phyloP scores from a whole-genome alignment of 1,139 yeast genomes.

The Geotrichum macrosporum region DNA sequence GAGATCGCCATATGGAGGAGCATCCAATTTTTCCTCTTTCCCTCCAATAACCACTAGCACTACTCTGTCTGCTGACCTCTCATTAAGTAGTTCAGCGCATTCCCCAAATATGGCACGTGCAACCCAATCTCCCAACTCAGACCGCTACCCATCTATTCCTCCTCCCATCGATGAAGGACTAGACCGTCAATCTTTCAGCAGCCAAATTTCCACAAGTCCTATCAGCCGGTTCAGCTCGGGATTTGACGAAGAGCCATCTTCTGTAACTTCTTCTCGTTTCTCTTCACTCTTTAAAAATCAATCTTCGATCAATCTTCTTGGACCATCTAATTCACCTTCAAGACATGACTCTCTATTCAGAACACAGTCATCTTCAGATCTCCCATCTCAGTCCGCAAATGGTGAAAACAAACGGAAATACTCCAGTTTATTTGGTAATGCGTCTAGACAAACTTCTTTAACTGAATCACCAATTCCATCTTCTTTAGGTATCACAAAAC shows the following conservation, averaged over 20 bases:
- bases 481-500: background rate
- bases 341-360: slow-evolving; percentile 10
- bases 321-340: background rate
- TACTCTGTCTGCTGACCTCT: too few species aligned
- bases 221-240: background rate
- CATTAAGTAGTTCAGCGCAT: too few species aligned
- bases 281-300: slow-evolving; percentile 7
- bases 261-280: background rate
- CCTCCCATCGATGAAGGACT: too few species aligned
- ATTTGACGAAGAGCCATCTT: background rate
- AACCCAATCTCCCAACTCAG: too few species aligned
- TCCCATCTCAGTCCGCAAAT: slow-evolving; percentile 1
- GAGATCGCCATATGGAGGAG: too few species aligned
- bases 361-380: slow-evolving; percentile 14
- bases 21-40: too few species aligned
- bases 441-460: background rate
- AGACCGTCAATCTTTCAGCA: too few species aligned
- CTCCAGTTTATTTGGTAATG: background rate
- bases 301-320: slow-evolving; percentile 1
- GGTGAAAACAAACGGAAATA: slow-evolving; percentile 4
- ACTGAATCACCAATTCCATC: background rate
- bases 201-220: background rate
- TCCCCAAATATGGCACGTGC: too few species aligned
- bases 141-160: too few species aligned
- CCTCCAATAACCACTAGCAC: too few species aligned